Evolutionary conservation across 192 early-diverging fungal genomes (phyloP), one percentile per base, ranked within the genome.

Genomic region (Entomortierella chlamydospora): DNA sequence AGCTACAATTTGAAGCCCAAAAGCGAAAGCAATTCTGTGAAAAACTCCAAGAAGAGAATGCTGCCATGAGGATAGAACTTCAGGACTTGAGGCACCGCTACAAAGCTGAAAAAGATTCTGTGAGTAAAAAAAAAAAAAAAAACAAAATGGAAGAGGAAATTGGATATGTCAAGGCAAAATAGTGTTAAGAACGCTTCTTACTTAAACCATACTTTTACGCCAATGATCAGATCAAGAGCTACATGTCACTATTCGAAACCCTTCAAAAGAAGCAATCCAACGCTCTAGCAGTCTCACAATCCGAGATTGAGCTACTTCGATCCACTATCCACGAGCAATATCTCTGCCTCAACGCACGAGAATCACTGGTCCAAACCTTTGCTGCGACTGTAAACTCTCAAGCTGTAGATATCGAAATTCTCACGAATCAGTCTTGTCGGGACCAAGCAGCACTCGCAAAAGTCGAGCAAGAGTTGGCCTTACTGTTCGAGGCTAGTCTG

Each of bases 221-320:
- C n/a, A n/a, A 33, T 37, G 0, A 56, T 17, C 49, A 79, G 76
- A 70, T 70, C 68, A 79, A 70, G 34, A 61, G 62, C 15, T 79
- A 79, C 41, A 79, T 79, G 76, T 79, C 76, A 3, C 43, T 79
- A 10, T 79, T 70, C 57, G 76, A 79, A 58, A 70, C 61, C 20
- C 47, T 79, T 18, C 76, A 79, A 70, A 79, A 70, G 63, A 79
- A 79, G 22, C 76, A 79, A 66, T 33, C 68, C 15, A 79, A 70
- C 52, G 76, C 76, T 9, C 34, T 79, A 28, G 67, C 76, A n/a
- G 68, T 61, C n/a, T 59, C 76, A 7, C 68, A 66, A 41, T 39
- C 63, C 22, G 62, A 79, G 26, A 79, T 79, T 18, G 41, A 56
- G 11, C 41, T 66, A 10, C 41, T 79, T 8, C 52, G 61, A 0